Evolutionary conservation across 352 stramenopile genomes (phyloP).

Genomic region (Phytophthora multivora): DNA sequence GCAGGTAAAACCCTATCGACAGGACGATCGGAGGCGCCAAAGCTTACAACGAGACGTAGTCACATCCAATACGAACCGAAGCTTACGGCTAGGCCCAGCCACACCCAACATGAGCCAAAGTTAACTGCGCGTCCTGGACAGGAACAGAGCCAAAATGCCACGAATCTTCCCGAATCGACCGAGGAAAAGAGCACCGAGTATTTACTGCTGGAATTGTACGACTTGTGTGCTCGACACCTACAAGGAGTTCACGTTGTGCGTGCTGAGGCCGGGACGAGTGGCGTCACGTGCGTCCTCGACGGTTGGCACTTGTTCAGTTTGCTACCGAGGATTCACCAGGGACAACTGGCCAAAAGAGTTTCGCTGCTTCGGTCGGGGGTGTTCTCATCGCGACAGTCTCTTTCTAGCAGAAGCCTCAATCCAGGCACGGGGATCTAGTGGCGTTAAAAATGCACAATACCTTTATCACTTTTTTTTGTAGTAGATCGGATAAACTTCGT

Average conservation of each 20-base stretch:
- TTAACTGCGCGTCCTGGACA: neutral
- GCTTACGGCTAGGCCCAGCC: neutral
- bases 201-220: constrained; percentile 65
- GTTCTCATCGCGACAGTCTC: constrained; percentile 28
- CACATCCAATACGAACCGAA: constrained; percentile 11
- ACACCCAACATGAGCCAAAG: neutral
- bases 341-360: constrained; percentile 21
- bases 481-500: too few species aligned
- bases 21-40: constrained; percentile 7
- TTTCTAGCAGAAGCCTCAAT: constrained; percentile 17
- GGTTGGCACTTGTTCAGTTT: constrained; percentile 73
- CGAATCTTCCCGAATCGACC: constrained; percentile 5
- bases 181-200: constrained; percentile 49
- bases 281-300: constrained; percentile 58
- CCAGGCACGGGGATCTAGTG: neutral
- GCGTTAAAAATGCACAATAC: too few species aligned
- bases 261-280: constrained; percentile 69
- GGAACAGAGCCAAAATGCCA: constrained; percentile 2
- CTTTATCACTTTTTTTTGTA: too few species aligned
- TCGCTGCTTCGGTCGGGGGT: constrained; percentile 47
- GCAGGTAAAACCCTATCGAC: constrained; percentile 7
- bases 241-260: constrained; percentile 55
- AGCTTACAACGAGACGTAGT: constrained; percentile 8
- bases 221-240: constrained; percentile 53
- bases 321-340: constrained; percentile 47